Evolutionary conservation across 1,139 yeast species (phyloP).

Genomic region (Hemisphaericaspora xylofermentans): DNA sequence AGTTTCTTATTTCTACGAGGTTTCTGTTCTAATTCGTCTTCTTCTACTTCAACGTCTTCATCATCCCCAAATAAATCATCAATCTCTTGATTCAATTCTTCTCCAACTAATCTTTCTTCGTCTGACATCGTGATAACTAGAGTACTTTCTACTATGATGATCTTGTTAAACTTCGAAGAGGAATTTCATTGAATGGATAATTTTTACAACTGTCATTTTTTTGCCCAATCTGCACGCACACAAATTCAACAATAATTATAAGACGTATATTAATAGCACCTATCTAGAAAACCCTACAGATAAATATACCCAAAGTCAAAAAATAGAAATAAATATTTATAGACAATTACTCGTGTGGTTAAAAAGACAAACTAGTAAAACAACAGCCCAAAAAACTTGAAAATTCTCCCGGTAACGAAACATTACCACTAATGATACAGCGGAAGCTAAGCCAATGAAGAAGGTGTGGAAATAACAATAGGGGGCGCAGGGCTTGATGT

Average conservation of each 20-base stretch:
- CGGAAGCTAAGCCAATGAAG: conserved; percentile 8
- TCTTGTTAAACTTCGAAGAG: neutral
- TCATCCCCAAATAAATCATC: conserved; percentile 54
- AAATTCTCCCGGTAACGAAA: neutral
- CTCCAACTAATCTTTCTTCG: conserved; percentile 8
- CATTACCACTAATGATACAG: neutral
- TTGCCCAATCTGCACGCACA: neutral
- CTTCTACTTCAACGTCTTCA: conserved; percentile 29
- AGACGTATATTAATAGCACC: neutral
- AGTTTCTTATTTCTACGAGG: conserved; percentile 15
- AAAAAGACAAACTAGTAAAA: neutral
- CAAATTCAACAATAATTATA: neutral
- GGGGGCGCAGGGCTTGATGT: conserved; percentile 15
- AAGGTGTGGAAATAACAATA: conserved; percentile 27
- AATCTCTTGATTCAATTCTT: conserved; percentile 27
- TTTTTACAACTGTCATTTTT: neutral
- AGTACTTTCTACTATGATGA: neutral
- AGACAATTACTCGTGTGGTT: too few relatives aligned
- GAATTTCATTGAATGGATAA: neutral
- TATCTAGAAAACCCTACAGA: neutral
- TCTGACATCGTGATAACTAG: conserved; percentile 10
- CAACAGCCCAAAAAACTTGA: neutral
- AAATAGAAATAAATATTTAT: neutral
- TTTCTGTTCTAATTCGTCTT: conserved; percentile 22
- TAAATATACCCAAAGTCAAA: neutral